Evolutionary conservation across 371 early-diverging fungal genomes (phyloP).

Genomic region (Nematocida displodere): DNA sequence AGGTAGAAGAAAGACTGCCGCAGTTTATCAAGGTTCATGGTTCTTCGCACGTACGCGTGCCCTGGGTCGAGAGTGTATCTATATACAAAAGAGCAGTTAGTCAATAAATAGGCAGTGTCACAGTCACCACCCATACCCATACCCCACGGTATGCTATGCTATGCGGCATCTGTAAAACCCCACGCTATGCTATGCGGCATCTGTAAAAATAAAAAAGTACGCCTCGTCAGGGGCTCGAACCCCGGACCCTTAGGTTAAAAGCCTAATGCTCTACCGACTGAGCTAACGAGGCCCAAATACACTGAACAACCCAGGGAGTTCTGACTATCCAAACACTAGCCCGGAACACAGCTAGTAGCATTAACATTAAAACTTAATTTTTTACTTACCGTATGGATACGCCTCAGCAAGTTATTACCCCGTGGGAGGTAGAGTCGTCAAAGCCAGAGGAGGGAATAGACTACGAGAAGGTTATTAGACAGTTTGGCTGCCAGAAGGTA

Average conservation of each 20-base stretch:
- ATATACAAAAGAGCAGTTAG: slow-evolving; percentile 46
- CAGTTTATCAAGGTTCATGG: slow-evolving; percentile 41
- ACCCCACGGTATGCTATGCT: too few relatives aligned
- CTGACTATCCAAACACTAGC: background rate
- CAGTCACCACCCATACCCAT: too few relatives aligned
- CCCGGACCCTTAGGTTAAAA: slow-evolving; percentile 86
- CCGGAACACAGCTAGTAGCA: background rate
- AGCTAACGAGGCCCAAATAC: slow-evolving; percentile 72
- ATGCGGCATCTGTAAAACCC: too few relatives aligned
- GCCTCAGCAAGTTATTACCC: slow-evolving; percentile 71
- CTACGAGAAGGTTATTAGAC: slow-evolving; percentile 81
- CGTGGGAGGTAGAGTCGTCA: slow-evolving; percentile 82
- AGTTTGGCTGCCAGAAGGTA: slow-evolving; percentile 80
- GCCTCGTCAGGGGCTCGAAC: slow-evolving; percentile 82
- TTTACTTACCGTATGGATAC: too few relatives aligned
- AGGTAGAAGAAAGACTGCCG: slow-evolving; percentile 29
- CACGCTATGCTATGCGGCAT: too few relatives aligned
- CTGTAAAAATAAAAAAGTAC: slow-evolving; percentile 31
- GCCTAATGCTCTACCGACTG: slow-evolving; percentile 89
- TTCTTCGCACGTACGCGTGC: slow-evolving; percentile 14
- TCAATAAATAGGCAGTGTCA: too few relatives aligned
- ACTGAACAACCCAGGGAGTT: background rate
- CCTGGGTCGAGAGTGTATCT: background rate
- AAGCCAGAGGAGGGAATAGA: slow-evolving; percentile 80
- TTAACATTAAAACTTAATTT: too few relatives aligned